phyloP scores from a whole-genome alignment of 345 rosid species.

The Eucalyptus erythrocorys region DNA sequence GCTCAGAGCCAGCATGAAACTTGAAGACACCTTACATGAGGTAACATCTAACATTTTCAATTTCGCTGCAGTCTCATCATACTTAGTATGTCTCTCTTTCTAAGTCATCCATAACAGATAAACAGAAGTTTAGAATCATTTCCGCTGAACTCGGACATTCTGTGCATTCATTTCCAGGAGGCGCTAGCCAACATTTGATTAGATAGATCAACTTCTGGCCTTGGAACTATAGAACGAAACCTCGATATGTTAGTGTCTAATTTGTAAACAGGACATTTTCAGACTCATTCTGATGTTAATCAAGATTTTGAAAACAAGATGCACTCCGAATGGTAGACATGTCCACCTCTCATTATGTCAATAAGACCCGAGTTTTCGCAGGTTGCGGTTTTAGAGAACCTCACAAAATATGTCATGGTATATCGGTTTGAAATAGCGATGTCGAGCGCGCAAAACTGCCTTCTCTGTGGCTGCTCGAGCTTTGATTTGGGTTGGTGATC shows the following conservation, averaged over 20 bases:
- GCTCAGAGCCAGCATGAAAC: conserved; percentile 83
- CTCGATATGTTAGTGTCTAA: neutral
- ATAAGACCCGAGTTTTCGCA: neutral
- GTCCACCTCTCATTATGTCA: neutral
- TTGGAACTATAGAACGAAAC: neutral
- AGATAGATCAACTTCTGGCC: neutral
- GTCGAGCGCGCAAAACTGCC: neutral
- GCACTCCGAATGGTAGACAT: neutral
- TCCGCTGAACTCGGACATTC: neutral
- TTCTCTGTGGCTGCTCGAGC: neutral
- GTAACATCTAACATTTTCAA: conserved; percentile 1
- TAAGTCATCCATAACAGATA: neutral
- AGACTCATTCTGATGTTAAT: neutral
- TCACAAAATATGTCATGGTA: neutral
- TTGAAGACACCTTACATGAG: conserved; percentile 61
- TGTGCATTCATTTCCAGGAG: neutral
- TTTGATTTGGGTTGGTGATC: neutral
- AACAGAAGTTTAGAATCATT: neutral
- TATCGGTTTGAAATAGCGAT: neutral
- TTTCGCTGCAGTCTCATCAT: neutral
- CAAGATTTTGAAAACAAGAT: neutral
- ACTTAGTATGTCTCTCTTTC: neutral
- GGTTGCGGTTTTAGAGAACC: neutral
- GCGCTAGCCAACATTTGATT: neutral
- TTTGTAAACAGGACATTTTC: neutral